Percentiles rank a stretch among this genome's conserved stretches.
Conservation (phyloP, 208 protist genomes). For the Plasmodiophora brassicae region DNA sequence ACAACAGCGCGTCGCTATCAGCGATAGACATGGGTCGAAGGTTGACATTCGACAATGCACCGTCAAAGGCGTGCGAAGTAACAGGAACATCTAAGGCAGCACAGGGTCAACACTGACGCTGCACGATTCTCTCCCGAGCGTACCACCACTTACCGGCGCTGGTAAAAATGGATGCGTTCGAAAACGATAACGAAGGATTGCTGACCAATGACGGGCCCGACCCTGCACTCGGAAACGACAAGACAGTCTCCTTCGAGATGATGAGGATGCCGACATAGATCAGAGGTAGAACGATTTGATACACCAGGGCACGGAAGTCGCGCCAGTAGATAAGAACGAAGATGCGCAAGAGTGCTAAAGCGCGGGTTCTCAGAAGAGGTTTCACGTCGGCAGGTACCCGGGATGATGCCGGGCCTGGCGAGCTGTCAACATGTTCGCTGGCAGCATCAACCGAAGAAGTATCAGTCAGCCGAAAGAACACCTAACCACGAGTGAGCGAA, state of each 20-base stretch:
- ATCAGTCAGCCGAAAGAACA: not conserved
- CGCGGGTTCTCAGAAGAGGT: not conserved
- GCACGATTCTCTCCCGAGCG: not conserved
- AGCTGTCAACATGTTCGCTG: not conserved
- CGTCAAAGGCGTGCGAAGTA: not conserved
- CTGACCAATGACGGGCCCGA: not conserved
- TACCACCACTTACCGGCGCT: not conserved
- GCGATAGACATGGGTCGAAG: too few species aligned
- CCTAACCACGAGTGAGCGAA: not conserved
- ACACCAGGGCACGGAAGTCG: not conserved
- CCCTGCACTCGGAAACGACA: too few species aligned
- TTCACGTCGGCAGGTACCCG: not conserved
- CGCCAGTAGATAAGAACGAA: not conserved
- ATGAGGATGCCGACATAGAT: not conserved
- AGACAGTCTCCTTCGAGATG: not conserved
- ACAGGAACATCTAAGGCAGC: not conserved
- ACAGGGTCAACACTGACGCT: not conserved
- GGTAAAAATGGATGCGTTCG: not conserved
- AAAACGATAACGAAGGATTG: not conserved
- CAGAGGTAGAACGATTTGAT: not conserved
- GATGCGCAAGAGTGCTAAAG: not conserved
- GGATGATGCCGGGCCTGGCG: not conserved
- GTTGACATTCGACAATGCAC: too few species aligned
- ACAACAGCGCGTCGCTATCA: not conserved
- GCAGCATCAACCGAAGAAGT: not conserved